phyloP scores from a whole-genome alignment of 768 basidiomycete species.

The Russula compacta region DNA sequence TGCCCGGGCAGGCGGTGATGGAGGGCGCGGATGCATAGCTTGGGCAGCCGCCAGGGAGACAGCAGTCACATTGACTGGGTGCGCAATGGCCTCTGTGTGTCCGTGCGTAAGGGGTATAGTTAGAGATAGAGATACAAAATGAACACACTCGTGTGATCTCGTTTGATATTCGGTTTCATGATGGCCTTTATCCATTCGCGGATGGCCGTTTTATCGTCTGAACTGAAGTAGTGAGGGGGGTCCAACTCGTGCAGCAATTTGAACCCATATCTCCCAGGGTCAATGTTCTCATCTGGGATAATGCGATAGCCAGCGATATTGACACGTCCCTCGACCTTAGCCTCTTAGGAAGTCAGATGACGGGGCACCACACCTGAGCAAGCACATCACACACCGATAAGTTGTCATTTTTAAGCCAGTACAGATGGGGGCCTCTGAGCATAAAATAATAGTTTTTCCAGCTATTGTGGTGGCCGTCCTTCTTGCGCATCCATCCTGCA shows the following conservation, averaged over 20 bases:
- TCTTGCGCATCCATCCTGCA: conserved; percentile 93
- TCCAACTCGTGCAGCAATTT: conserved; percentile 82
- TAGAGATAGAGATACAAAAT: not conserved
- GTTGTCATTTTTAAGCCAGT: conserved; percentile 72
- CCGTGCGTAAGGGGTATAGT: not conserved
- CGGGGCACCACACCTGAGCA: not conserved
- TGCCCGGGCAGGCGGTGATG: conserved; percentile 78
- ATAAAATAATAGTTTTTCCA: conserved; percentile 93
- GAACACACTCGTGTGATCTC: conserved; percentile 79
- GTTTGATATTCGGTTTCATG: conserved; percentile 94
- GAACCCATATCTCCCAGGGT: conserved; percentile 93
- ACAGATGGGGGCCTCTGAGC: conserved; percentile 85
- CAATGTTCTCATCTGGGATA: conserved; percentile 81
- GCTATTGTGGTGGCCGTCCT: conserved; percentile 80
- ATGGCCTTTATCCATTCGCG: conserved; percentile 99
- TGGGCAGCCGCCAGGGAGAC: conserved; percentile 92
- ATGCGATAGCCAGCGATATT: conserved; percentile 88
- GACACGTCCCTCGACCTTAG: conserved; percentile 93
- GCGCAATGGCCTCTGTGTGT: conserved; percentile 73
- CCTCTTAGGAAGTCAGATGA: conserved; percentile 46
- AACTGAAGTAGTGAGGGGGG: conserved; percentile 85
- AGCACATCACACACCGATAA: conserved; percentile 34
- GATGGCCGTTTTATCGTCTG: conserved; percentile 71
- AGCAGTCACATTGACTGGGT: conserved; percentile 92
- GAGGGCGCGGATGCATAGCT: conserved; percentile 93